Percentiles rank a stretch among this genome's conserved stretches.
These are phyloP conservation scores for Telopea speciosissima DNA, from an alignment of 177 flowering plant genomes.

Conservation along the genomic window DNA sequence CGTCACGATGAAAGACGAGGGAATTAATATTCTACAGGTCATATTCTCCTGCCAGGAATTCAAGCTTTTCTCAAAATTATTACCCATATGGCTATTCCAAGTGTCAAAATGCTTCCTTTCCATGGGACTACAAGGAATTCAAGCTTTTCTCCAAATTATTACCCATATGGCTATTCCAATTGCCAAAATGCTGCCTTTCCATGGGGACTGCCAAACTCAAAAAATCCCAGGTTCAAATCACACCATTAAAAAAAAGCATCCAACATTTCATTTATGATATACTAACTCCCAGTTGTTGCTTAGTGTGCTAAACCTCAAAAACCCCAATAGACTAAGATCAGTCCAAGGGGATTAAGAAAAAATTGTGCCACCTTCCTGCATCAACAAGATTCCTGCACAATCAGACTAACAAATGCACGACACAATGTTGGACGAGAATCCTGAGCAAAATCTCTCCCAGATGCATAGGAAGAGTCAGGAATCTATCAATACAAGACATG, in stretches of 20 bases:
- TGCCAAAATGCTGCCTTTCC: neutral
- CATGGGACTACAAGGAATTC: no score
- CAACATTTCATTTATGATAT: neutral
- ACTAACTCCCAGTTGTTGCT: neutral
- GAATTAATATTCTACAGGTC: neutral
- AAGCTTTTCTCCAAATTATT: neutral
- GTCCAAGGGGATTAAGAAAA: neutral
- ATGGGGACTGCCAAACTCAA: neutral
- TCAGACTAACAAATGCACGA: neutral
- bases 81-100: neutral
- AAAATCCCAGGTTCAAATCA: neutral
- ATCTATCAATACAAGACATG: neutral
- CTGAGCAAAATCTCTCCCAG: neutral
- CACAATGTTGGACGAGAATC: neutral
- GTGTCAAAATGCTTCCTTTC: neutral
- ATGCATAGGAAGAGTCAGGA: neutral
- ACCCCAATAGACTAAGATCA: neutral
- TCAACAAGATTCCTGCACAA: neutral
- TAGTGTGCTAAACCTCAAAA: neutral
- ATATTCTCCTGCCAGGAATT: neutral
- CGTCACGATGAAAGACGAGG: neutral
- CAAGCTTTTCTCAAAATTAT: neutral
- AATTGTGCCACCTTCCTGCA: slow-evolving; percentile 3
- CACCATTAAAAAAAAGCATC: neutral
- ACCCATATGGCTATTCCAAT: neutral